Conservation (phyloP, 345 rosid genomes). For the Limnanthes douglasii region DNA sequence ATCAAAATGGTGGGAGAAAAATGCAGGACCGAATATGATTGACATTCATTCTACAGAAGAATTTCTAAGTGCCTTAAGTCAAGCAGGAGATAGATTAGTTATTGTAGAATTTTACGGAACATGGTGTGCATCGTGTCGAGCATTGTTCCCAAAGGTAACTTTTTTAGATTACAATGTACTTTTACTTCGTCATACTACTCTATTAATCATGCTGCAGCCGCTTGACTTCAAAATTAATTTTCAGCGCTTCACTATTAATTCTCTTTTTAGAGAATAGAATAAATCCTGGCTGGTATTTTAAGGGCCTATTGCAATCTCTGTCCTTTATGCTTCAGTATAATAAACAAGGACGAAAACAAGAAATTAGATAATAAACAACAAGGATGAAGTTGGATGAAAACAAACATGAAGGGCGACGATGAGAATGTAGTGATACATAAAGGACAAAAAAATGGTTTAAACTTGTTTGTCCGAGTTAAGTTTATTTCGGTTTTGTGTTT, state of each 20-base stretch:
- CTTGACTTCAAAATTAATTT: no score
- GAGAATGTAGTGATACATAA: no score
- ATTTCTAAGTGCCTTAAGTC: slow-evolving; percentile 54
- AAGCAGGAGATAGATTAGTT: slow-evolving; percentile 71
- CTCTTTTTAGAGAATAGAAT: no score
- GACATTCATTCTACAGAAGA: slow-evolving; percentile 88
- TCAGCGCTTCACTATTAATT: no score
- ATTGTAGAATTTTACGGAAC: slow-evolving; percentile 94
- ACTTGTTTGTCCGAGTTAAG: not conserved
- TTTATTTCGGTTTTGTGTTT: not conserved
- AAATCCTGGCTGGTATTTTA: not conserved
- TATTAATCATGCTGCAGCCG: no score
- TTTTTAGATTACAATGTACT: no score
- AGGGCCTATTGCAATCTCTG: not conserved
- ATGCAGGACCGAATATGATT: slow-evolving; percentile 69
- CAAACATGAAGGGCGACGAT: no score
- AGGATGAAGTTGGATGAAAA: no score
- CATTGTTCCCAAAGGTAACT: slow-evolving; percentile 68
- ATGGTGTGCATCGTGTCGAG: slow-evolving; percentile 94
- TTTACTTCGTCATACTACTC: no score
- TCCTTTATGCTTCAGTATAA: not conserved
- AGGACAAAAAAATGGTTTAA: no score
- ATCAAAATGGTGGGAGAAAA: slow-evolving; percentile 94
- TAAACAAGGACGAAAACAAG: no score
- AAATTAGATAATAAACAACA: no score